These are phyloP conservation scores for Rhododendron ovatum DNA, from an alignment of 148 eudicot genomes.

Conservation along the genomic window DNA sequence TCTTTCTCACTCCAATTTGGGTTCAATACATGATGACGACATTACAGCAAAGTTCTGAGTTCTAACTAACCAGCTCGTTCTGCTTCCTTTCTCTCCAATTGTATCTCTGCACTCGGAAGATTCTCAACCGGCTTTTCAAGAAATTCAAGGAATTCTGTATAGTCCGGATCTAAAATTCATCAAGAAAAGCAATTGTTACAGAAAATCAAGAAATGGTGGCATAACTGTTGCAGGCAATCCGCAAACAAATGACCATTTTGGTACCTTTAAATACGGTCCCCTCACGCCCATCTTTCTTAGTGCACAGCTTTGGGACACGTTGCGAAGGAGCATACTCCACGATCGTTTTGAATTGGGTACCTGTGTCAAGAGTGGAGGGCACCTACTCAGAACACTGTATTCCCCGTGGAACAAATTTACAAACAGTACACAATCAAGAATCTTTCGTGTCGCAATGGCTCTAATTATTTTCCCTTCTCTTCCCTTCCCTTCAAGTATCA, in stretches of 20 bases:
- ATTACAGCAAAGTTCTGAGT: neutral
- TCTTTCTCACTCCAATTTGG: neutral
- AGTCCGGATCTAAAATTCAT: slow-evolving; percentile 48
- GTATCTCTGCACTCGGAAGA: slow-evolving; percentile 78
- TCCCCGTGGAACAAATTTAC: neutral
- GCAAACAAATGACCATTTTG: neutral
- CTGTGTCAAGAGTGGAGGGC: slow-evolving; percentile 17
- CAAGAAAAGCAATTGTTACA: neutral
- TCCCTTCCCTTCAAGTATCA: neutral
- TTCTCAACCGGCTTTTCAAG: slow-evolving; percentile 54
- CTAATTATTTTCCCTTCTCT: neutral
- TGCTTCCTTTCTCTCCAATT: slow-evolving; percentile 70
- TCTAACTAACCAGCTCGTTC: slow-evolving; percentile 53
- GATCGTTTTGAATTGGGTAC: slow-evolving; percentile 47
- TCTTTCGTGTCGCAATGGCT: neutral
- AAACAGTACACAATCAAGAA: neutral
- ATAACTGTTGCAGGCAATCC: neutral
- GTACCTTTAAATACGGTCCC: slow-evolving; percentile 58
- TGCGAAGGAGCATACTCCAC: slow-evolving; percentile 74
- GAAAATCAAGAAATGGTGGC: neutral
- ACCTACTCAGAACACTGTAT: neutral
- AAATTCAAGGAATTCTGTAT: slow-evolving; percentile 59
- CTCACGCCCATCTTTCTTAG: slow-evolving; percentile 65
- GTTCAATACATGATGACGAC: neutral
- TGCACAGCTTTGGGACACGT: slow-evolving; percentile 50